Conservation (phyloP, 2,329 filamentous ascomycete species). For the Pyrenochaeta sp. region DNA sequence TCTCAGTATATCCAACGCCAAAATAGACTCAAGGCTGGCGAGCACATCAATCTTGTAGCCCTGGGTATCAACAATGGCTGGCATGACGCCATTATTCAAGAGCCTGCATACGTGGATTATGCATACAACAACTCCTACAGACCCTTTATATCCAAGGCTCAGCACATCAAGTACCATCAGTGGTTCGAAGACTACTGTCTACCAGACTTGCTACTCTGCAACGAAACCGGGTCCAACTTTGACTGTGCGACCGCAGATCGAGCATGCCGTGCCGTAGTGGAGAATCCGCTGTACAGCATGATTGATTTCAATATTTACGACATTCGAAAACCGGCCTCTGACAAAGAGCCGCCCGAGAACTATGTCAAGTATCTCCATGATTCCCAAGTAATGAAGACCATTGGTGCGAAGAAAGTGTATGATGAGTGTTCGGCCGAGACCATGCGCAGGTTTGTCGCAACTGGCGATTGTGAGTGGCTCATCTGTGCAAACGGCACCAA, state of each 20-base stretch:
- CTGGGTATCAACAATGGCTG: conserved; percentile 64
- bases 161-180: conserved; percentile 63
- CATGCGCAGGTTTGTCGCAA: conserved; percentile 52
- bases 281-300: conserved; percentile 57
- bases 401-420: conserved; percentile 67
- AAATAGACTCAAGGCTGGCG: conserved; percentile 46
- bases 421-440: conserved; percentile 57
- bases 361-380: conserved; percentile 65
- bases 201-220: conserved; percentile 62
- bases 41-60: conserved; percentile 56
- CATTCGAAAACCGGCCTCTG: conserved; percentile 61
- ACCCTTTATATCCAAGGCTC: conserved; percentile 39
- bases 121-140: conserved; percentile 60
- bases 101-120: conserved; percentile 59
- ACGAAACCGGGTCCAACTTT: conserved; percentile 56
- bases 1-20: conserved; percentile 54
- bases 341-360: conserved; percentile 64
- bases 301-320: conserved; percentile 66
- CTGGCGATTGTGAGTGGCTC: conserved; percentile 56
- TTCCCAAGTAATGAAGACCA: conserved; percentile 58
- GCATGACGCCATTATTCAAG: conserved; percentile 63
- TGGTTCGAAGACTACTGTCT: conserved; percentile 67
- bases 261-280: conserved; percentile 62
- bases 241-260: conserved; percentile 62
- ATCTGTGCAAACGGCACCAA: conserved; percentile 18